A percentile compares a stretch with the other conserved stretches of the same genome.
These are phyloP conservation scores for Colletotrichum navitas DNA, from an alignment of 2,329 filamentous ascomycete genomes.

Conservation along the genomic window DNA sequence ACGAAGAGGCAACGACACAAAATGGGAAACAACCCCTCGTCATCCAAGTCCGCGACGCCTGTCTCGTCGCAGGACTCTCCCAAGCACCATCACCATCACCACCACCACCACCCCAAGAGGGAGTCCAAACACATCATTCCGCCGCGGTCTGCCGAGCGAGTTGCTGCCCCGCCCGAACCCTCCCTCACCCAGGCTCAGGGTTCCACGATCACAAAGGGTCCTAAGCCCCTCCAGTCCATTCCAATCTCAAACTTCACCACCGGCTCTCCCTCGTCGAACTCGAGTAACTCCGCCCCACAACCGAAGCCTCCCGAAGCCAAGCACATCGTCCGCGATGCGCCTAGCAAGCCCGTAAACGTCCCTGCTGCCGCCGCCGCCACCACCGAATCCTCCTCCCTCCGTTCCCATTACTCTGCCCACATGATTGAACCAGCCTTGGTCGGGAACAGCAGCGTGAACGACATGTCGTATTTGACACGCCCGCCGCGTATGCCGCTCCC, in stretches of 20 bases:
- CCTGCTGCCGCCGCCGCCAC: constrained; percentile 56
- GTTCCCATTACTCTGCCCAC: constrained; percentile 54
- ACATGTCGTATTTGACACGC: constrained; percentile 73
- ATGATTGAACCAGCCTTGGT: constrained; percentile 59
- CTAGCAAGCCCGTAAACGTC: constrained; percentile 71
- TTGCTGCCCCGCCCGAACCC: constrained; percentile 71
- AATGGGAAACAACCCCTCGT: constrained; percentile 54
- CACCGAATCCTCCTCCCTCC: constrained; percentile 52
- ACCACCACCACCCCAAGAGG: constrained; percentile 48
- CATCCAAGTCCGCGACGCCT: constrained; percentile 51
- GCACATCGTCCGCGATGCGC: constrained; percentile 48
- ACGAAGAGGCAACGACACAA: constrained; percentile 40
- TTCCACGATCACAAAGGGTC: constrained; percentile 62
- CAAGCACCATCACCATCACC: constrained; percentile 41
- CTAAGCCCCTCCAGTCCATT: constrained; percentile 62
- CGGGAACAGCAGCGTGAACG: constrained; percentile 70
- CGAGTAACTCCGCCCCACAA: constrained; percentile 41
- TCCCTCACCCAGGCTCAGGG: constrained; percentile 72
- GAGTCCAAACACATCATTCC: constrained; percentile 67
- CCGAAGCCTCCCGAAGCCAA: constrained; percentile 46
- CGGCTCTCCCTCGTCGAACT: constrained; percentile 54
- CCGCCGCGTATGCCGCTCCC: constrained; percentile 92
- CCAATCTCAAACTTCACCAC: constrained; percentile 63
- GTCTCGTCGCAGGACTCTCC: constrained; percentile 47
- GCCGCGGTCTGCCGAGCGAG: constrained; percentile 66